Evolutionary conservation across 352 stramenopile species (phyloP).

Genomic region (Elongisporangium undulatum): DNA sequence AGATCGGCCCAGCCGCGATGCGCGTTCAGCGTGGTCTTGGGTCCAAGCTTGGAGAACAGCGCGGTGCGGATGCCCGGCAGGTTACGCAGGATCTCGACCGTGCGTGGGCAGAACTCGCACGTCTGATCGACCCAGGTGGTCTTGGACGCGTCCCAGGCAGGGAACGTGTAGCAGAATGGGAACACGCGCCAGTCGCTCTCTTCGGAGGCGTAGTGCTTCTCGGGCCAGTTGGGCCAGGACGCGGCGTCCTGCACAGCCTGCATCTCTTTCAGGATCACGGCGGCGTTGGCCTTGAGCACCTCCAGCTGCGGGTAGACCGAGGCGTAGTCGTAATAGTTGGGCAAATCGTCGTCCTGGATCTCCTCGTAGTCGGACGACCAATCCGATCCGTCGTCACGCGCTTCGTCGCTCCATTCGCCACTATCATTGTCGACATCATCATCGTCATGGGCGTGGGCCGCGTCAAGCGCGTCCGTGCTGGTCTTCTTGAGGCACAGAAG

Average conservation of each 20-base stretch:
- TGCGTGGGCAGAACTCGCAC: constrained; percentile 75
- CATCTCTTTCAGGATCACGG: constrained; percentile 80
- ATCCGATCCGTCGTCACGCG: constrained; percentile 7
- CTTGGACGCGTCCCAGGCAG: constrained; percentile 78
- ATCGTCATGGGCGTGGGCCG: background rate
- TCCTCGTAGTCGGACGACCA: constrained; percentile 39
- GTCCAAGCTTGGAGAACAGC: constrained; percentile 88
- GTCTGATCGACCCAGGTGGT: constrained; percentile 79
- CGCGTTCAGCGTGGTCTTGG: constrained; percentile 61
- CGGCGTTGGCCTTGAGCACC: constrained; percentile 60
- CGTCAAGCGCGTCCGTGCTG: constrained; percentile 11
- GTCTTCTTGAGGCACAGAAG: constrained; percentile 43
- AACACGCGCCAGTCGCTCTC: constrained; percentile 84
- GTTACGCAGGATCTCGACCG: constrained; percentile 52
- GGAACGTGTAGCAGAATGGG: constrained; percentile 90
- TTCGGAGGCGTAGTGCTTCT: constrained; percentile 77
- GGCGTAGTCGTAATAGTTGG: constrained; percentile 73
- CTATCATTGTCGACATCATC: constrained; percentile 30
- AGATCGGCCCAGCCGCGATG: constrained; percentile 88
- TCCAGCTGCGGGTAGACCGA: constrained; percentile 78
- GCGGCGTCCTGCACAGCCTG: constrained; percentile 40
- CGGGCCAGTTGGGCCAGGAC: constrained; percentile 80
- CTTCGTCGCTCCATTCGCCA: constrained; percentile 19
- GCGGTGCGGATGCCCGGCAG: constrained; percentile 77
- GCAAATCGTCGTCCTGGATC: constrained; percentile 67